Evolutionary conservation across 2,329 filamentous ascomycete genomes (phyloP).

Genomic region (Fusarium buharicum): DNA sequence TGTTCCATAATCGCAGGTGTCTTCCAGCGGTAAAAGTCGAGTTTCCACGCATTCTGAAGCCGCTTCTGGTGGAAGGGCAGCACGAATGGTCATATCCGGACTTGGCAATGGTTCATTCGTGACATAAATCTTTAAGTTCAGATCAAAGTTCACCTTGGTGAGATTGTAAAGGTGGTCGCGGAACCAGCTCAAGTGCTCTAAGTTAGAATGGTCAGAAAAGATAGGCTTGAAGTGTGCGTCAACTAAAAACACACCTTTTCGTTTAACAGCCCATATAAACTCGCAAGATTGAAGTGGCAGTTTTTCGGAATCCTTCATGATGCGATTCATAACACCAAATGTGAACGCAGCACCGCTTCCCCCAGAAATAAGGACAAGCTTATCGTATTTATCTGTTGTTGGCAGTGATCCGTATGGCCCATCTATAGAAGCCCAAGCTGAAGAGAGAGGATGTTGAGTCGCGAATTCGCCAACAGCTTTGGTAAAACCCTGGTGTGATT

Average conservation of each 20-base stretch:
- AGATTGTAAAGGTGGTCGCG: not conserved
- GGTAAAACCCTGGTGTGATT: conserved; percentile 64
- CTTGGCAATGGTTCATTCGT: not conserved
- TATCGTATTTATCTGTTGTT: conserved; percentile 50
- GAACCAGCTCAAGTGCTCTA: conserved; percentile 4
- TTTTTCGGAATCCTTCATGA: conserved; percentile 9
- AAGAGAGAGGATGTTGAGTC: conserved; percentile 53
- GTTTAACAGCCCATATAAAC: conserved; percentile 33
- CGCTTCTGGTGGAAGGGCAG: accelerated
- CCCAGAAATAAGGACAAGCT: conserved; percentile 40
- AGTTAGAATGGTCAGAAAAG: accelerated
- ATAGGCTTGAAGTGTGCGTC: not conserved
- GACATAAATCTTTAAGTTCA: not conserved
- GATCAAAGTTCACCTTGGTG: accelerated
- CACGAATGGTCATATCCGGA: not conserved
- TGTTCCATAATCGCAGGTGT: not conserved
- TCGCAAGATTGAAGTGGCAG: not conserved
- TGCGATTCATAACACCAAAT: conserved; percentile 30
- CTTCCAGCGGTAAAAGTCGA: accelerated
- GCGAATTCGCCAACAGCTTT: conserved; percentile 60
- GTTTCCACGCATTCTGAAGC: not conserved
- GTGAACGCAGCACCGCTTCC: conserved; percentile 44
- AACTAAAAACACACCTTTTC: not conserved
- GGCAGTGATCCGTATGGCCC: conserved; percentile 65
- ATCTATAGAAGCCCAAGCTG: conserved; percentile 60